A percentile compares a stretch with the other conserved stretches of the same genome.
These are phyloP conservation scores for Neospora caninum DNA, from an alignment of 169 alveolate genomes.

Conservation along the genomic window DNA sequence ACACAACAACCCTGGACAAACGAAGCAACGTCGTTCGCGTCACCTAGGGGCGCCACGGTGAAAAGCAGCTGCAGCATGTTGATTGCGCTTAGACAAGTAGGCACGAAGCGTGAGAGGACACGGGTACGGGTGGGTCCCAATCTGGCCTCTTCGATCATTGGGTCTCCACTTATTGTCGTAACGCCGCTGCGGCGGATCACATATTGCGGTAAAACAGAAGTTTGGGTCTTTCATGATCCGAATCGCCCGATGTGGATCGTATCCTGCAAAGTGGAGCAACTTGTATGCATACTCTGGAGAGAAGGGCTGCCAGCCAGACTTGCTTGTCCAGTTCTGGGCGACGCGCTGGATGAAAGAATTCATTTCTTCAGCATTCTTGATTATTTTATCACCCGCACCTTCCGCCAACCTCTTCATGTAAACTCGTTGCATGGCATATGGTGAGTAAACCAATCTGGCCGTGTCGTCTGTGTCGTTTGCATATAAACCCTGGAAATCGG, in stretches of 20 bases:
- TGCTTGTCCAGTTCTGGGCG: slow-evolving; percentile 83
- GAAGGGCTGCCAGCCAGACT: slow-evolving; percentile 87
- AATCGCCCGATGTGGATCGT: slow-evolving; percentile 83
- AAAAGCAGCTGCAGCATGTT: slow-evolving; percentile 35
- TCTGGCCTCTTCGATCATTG: slow-evolving; percentile 82
- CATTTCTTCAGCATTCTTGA: slow-evolving; percentile 80
- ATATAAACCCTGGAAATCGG: slow-evolving; percentile 63
- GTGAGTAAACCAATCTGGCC: slow-evolving; percentile 84
- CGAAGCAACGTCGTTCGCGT: background rate
- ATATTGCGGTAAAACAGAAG: slow-evolving; percentile 75
- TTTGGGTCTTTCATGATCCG: slow-evolving; percentile 79
- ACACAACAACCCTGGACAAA: background rate
- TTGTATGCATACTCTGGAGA: slow-evolving; percentile 88
- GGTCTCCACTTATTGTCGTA: slow-evolving; percentile 88
- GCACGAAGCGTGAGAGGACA: slow-evolving; percentile 29
- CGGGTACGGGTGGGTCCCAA: slow-evolving; percentile 66
- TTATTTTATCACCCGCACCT: slow-evolving; percentile 76
- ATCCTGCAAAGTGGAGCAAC: slow-evolving; percentile 84
- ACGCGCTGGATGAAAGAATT: slow-evolving; percentile 78
- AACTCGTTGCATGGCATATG: slow-evolving; percentile 79
- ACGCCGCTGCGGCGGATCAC: slow-evolving; percentile 83
- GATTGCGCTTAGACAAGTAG: slow-evolving; percentile 20
- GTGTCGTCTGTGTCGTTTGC: slow-evolving; percentile 62
- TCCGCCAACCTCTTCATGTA: slow-evolving; percentile 74
- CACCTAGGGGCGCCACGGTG: background rate